Evolutionary conservation across 2,329 filamentous ascomycete species (phyloP).

Genomic region (Hymenoscyphus scutula): DNA sequence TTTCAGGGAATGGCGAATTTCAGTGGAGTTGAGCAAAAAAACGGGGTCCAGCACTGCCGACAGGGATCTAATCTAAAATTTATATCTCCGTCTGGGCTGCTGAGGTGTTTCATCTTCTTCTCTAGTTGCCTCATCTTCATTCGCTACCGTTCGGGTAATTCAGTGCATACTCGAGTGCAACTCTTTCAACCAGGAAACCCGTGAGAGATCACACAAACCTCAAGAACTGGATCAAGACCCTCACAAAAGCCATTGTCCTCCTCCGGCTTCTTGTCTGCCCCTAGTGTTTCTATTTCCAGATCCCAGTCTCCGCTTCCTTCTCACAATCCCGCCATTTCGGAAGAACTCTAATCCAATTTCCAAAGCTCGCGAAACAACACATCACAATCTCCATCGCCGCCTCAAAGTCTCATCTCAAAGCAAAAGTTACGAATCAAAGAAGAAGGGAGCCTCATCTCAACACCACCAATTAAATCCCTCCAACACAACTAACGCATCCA

Average conservation of each 20-base stretch:
- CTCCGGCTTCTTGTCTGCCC: neutral
- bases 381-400: too few species aligned
- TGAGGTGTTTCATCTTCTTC: conserved; percentile 1
- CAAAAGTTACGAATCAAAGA: too few species aligned
- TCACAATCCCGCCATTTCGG: conserved; percentile 14
- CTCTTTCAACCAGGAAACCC: neutral
- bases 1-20: too few species aligned
- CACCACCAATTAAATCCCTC: neutral
- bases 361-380: neutral
- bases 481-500: neutral
- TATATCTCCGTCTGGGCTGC: neutral
- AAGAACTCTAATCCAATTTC: conserved; percentile 1
- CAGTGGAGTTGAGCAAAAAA: neutral
- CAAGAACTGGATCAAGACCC: neutral
- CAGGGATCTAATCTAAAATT: neutral
- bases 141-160: neutral
- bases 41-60: neutral
- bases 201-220: neutral
- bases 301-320: neutral
- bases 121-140: neutral
- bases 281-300: neutral
- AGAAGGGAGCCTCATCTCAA: neutral
- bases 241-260: neutral
- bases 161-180: neutral
- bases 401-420: neutral